phyloP scores from a whole-genome alignment of 768 basidiomycete genomes.

The Boletellus sp. region DNA sequence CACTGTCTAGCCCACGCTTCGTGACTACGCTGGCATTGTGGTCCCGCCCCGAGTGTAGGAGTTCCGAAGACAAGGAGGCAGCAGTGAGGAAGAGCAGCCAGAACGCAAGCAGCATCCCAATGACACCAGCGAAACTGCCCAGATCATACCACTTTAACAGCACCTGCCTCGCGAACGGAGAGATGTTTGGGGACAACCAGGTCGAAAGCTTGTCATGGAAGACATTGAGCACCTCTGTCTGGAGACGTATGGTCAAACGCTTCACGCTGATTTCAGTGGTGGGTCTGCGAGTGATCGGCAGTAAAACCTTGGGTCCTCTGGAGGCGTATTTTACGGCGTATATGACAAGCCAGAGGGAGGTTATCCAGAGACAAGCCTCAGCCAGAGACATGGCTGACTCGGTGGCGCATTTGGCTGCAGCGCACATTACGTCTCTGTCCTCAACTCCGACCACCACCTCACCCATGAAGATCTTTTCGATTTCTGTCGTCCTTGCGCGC shows the following conservation, averaged over 20 bases:
- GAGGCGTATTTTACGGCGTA: conserved; percentile 23
- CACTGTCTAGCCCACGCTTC: conserved; percentile 14
- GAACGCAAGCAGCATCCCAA: conserved; percentile 48
- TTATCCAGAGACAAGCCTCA: conserved; percentile 19
- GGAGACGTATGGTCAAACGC: conserved; percentile 34
- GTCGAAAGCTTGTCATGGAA: conserved; percentile 43
- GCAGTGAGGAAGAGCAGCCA: conserved; percentile 37
- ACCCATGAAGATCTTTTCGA: conserved; percentile 83
- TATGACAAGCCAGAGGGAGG: conserved; percentile 23
- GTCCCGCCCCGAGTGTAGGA: conserved; percentile 3
- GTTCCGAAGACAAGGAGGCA: conserved; percentile 16
- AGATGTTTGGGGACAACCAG: conserved; percentile 32
- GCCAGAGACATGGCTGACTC: conserved; percentile 20
- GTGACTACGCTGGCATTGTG: conserved; percentile 7
- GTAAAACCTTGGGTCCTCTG: conserved; percentile 13
- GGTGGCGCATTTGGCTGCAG: background rate
- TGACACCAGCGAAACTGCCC: conserved; percentile 41
- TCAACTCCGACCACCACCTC: conserved; percentile 8
- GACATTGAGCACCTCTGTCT: conserved; percentile 49
- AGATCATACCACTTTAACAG: conserved; percentile 46
- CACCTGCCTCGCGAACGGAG: conserved; percentile 20
- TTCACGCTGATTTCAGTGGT: conserved; percentile 23
- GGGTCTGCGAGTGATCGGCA: conserved; percentile 20
- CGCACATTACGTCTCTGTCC: background rate
- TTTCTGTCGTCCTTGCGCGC: conserved; percentile 70